Evolutionary conservation across 1,284 basidiomycete species (phyloP).

Genomic region (Coriolopsis trogii): DNA sequence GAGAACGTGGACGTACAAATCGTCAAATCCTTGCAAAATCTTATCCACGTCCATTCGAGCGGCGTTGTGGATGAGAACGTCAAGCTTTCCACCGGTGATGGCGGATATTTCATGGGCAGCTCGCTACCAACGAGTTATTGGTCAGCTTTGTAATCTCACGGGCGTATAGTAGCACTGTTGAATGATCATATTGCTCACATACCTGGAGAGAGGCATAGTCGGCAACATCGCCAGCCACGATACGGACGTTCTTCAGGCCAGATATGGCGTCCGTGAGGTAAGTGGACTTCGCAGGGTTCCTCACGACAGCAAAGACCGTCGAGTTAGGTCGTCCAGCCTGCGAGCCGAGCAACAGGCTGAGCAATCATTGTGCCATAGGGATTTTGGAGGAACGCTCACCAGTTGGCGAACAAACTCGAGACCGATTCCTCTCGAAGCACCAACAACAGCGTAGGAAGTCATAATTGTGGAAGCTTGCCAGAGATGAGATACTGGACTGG

Average conservation of each 20-base stretch:
- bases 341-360: too few relatives aligned
- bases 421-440: too few relatives aligned
- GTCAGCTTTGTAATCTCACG: too few relatives aligned
- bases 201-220: conserved; percentile 1
- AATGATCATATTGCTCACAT: background rate
- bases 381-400: too few relatives aligned
- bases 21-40: conserved; percentile 3
- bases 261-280: background rate
- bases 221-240: background rate
- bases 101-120: conserved; percentile 23
- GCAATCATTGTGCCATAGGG: too few relatives aligned
- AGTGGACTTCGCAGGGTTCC: background rate
- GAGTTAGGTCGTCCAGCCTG: too few relatives aligned
- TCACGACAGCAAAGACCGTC: background rate
- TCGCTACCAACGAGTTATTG: conserved; percentile 1
- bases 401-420: too few relatives aligned
- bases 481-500: too few relatives aligned
- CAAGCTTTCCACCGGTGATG: too few relatives aligned
- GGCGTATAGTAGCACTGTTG: background rate
- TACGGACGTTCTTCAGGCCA: conserved; percentile 1
- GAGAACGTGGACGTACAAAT: conserved; percentile 9
- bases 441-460: too few relatives aligned
- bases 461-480: too few relatives aligned
- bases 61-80: conserved; percentile 37
- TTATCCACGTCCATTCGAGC: conserved; percentile 16